These are phyloP conservation scores for Nemania sp. DNA, from an alignment of 2,329 filamentous ascomycete genomes.

Conservation along the genomic window DNA sequence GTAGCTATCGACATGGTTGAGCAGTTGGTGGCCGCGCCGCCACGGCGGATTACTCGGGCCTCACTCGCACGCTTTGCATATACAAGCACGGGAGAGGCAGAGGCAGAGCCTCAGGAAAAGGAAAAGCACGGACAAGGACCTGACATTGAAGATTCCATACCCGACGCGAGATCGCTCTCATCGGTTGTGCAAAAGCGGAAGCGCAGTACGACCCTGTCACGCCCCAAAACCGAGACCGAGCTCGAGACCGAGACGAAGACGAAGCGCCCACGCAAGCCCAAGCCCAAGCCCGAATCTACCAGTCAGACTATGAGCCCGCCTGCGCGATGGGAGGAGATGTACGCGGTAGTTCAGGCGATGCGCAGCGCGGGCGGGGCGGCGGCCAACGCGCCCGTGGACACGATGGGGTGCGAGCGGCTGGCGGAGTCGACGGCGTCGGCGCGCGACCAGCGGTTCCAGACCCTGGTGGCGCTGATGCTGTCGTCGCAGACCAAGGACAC, in stretches of 20 bases:
- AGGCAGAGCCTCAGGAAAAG: background rate
- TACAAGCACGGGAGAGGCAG: constrained; percentile 20
- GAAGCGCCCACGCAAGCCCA: constrained; percentile 34
- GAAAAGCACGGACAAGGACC: constrained; percentile 19
- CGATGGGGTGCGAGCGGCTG: constrained; percentile 89
- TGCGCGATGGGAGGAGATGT: constrained; percentile 71
- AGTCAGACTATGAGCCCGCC: constrained; percentile 30
- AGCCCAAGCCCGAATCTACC: constrained; percentile 33
- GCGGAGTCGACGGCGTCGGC: constrained; percentile 56
- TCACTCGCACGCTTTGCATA: constrained; percentile 40
- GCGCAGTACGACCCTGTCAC: constrained; percentile 22
- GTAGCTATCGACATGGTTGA: constrained; percentile 30
- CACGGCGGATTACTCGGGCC: constrained; percentile 39
- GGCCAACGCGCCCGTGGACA: constrained; percentile 85
- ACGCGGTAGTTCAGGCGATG: constrained; percentile 78
- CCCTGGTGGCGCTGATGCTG: constrained; percentile 84
- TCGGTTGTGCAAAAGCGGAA: constrained; percentile 35
- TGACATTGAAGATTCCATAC: constrained; percentile 40
- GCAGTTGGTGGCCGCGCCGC: constrained; percentile 28
- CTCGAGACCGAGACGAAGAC: constrained; percentile 8
- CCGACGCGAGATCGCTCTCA: constrained; percentile 16
- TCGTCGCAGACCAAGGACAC: constrained; percentile 93
- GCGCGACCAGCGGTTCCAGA: constrained; percentile 76
- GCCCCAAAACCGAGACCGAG: constrained; percentile 8
- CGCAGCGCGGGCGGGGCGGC: constrained; percentile 58